phyloP scores from a whole-genome alignment of 257 asterid genomes.

The Scutellaria minor region DNA sequence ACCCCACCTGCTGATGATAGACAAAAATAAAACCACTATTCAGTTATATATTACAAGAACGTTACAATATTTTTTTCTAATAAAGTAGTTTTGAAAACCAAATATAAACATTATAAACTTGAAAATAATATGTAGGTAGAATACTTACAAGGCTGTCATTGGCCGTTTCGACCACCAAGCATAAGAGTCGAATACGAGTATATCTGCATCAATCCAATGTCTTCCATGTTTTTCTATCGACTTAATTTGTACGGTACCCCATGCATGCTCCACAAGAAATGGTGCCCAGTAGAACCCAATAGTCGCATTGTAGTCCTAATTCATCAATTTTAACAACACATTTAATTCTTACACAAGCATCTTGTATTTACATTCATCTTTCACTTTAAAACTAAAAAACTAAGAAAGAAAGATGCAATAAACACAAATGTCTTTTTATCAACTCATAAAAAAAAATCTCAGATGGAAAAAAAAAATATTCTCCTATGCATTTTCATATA shows the following conservation, averaged over 20 bases:
- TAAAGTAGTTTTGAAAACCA: too few species aligned
- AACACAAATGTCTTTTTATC: too few species aligned
- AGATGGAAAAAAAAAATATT: background rate
- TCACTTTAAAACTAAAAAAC: too few species aligned
- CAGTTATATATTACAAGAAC: too few species aligned
- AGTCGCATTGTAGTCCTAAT: slow-evolving; percentile 63
- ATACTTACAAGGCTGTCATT: slow-evolving; percentile 54
- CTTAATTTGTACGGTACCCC: slow-evolving; percentile 42
- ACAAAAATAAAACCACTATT: background rate
- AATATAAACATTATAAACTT: too few species aligned
- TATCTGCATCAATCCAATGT: slow-evolving; percentile 66
- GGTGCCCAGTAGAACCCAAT: slow-evolving; percentile 78
- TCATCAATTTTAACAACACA: background rate
- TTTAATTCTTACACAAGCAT: too few species aligned
- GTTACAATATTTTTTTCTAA: too few species aligned
- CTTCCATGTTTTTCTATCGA: slow-evolving; percentile 62
- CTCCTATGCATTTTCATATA: too few species aligned
- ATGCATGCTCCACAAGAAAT: slow-evolving; percentile 59
- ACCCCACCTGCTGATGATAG: slow-evolving; percentile 51
- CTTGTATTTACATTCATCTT: too few species aligned
- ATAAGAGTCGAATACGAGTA: slow-evolving; percentile 60
- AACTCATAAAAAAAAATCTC: too few species aligned
- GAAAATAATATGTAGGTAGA: too few species aligned
- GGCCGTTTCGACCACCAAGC: slow-evolving; percentile 59
- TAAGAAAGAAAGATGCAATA: too few species aligned